Evolutionary conservation across 1,284 basidiomycete genomes (phyloP).

Genomic region (Porogramme epimiltina): DNA sequence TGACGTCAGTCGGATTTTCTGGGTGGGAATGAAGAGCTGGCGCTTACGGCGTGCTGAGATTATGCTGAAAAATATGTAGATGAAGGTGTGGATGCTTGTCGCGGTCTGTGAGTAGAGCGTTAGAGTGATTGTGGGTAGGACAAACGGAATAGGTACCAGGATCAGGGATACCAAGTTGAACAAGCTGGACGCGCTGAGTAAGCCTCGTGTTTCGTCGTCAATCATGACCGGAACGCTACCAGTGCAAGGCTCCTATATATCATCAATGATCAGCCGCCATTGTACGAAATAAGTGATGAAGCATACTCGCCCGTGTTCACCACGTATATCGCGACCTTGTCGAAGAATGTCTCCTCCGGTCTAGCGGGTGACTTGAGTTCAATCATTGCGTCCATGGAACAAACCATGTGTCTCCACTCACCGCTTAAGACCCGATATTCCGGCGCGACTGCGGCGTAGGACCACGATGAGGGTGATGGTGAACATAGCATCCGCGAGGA

Average conservation of each 20-base stretch:
- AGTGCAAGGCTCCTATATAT: neutral
- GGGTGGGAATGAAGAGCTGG: neutral
- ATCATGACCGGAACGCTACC: no score
- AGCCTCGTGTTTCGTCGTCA: no score
- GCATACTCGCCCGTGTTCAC: neutral
- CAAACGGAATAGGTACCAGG: neutral
- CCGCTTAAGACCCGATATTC: neutral
- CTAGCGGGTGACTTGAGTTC: neutral
- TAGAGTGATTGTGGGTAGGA: no score
- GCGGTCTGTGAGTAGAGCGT: neutral
- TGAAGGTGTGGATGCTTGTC: neutral
- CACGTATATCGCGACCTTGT: neutral
- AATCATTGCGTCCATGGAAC: neutral
- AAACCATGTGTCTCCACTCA: neutral
- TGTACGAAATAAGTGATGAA: no score
- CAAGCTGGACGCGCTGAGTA: no score
- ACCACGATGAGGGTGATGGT: neutral
- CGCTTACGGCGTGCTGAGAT: neutral
- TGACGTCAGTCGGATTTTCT: neutral
- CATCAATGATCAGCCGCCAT: no score
- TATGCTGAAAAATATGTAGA: neutral
- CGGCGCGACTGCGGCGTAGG: neutral
- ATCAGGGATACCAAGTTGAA: neutral
- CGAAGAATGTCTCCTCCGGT: neutral
- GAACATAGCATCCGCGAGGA: conserved; percentile 3